These are phyloP conservation scores for Bathelium albidoporum DNA, from an alignment of 495 filamentous ascomycete genomes.

Conservation along the genomic window DNA sequence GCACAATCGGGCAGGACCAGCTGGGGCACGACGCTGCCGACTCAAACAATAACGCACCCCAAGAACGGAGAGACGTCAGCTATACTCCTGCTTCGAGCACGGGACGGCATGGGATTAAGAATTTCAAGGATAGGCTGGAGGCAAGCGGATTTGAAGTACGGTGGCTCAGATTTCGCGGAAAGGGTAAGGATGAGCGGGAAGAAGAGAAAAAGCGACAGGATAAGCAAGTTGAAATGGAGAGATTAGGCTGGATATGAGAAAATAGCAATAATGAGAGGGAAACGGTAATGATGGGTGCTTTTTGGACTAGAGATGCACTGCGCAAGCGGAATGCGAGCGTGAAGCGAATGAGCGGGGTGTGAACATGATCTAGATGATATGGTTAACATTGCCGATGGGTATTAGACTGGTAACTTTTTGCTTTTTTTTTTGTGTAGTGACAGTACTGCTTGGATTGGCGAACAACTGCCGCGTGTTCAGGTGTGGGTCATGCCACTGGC, in stretches of 20 bases:
- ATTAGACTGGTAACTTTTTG: too few relatives aligned
- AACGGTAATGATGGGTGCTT: not conserved
- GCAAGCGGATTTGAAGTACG: not conserved
- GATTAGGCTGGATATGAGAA: not conserved
- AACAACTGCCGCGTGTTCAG: too few relatives aligned
- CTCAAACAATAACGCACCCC: not conserved
- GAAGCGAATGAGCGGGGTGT: not conserved
- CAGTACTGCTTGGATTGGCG: too few relatives aligned
- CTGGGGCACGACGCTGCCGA: not conserved
- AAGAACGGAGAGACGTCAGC: not conserved
- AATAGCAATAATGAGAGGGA: not conserved
- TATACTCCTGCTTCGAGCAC: not conserved
- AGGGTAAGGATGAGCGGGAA: not conserved
- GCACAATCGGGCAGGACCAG: not conserved
- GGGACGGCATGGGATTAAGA: not conserved
- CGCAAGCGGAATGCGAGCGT: not conserved
- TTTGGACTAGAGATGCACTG: not conserved
- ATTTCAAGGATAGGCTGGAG: slow-evolving; percentile 1
- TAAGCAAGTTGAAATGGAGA: not conserved
- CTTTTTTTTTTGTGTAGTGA: too few relatives aligned
- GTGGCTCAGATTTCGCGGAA: not conserved
- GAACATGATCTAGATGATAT: not conserved
- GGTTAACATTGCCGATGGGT: not conserved
- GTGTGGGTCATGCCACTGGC: too few relatives aligned
- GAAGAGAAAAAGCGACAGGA: not conserved